Evolutionary conservation across 1,284 basidiomycete genomes (phyloP), one percentile per base, ranked within the genome.

Genomic region (Rhizoctonia solani): DNA sequence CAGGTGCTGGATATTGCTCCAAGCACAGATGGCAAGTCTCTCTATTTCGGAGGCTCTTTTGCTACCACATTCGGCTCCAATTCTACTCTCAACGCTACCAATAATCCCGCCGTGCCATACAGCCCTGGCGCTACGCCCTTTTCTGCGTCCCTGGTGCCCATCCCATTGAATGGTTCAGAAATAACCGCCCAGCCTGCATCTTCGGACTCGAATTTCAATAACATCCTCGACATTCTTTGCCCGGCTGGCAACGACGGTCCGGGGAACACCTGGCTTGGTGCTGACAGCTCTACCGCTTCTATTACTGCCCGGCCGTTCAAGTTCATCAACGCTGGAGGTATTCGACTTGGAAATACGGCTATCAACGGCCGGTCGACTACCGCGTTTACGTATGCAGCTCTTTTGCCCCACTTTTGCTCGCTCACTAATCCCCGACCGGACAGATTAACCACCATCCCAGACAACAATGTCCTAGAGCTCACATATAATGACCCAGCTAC

Each of bases 261-360:
- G 61, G 87, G 88, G 25, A 87, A 91, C 71, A 86, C 87, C 1
- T 99, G 95, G 93, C 85, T 95, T 67, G 91, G 88, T 23, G 81
- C 84, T 49, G 88, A 94, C 74, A 86, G 85, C 21, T 86, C 81
- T 49, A 78, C 81, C 29, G 86, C 89, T 1, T 82, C 89, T 39
- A 84, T 96, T 71, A 93, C 90, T 27, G 81, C 93, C 41, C 82
- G 89, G 54, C 84, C 88, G 46, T 91, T 90, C 75, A 81, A 85
- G 32, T 88, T 84, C 73, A 83, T 91, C 69, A 85, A 82, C 65
- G 89, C 85, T 1, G 86, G 82, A 63, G 96, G 95, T 9, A 77
- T 98, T 53, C 87, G 96, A 47, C 79, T 99, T 42, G 94, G 93
- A 30, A 98, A 99, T 79, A 95, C 93, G 0, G 92, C 95, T 75